Conservation (phyloP, 2,329 filamentous ascomycete species). For the Metarhizium rileyi region DNA sequence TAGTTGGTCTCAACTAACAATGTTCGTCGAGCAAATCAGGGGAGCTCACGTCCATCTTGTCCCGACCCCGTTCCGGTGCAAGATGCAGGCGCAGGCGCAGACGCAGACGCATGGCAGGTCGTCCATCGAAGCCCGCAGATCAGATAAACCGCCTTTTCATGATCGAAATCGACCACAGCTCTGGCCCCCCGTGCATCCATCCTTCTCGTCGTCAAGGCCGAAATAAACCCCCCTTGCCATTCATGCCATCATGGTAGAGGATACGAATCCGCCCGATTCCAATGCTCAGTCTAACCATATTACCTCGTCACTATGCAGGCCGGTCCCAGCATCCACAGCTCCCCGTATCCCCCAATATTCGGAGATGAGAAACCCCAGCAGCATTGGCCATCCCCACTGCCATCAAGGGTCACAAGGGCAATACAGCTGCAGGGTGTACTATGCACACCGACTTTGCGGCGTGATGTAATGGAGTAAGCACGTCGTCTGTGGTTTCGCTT, state of each 20-base stretch:
- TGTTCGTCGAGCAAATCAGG: not conserved
- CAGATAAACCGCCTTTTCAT: too few species aligned
- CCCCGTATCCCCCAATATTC: not conserved
- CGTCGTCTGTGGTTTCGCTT: not conserved
- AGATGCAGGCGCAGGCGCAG: not conserved
- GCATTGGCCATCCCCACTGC: not conserved
- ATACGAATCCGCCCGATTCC: too few species aligned
- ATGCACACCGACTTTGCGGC: not conserved
- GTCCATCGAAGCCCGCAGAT: not conserved
- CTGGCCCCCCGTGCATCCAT: not conserved
- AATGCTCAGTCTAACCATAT: too few species aligned
- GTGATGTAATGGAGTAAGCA: not conserved
- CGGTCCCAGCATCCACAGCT: not conserved
- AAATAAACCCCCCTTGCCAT: too few species aligned
- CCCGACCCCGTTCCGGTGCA: not conserved
- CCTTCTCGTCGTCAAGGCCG: constrained; percentile 4
- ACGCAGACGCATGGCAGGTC: not conserved
- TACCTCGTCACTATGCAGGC: too few species aligned
- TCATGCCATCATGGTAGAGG: too few species aligned
- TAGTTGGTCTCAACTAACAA: not conserved
- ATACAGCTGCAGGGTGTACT: not conserved
- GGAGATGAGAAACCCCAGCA: not conserved
- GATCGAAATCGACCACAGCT: too few species aligned
- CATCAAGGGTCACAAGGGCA: not conserved
- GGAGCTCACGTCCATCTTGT: not conserved